Conservation (phyloP, 352 stramenopile species). For the Phytophthora cajani region DNA sequence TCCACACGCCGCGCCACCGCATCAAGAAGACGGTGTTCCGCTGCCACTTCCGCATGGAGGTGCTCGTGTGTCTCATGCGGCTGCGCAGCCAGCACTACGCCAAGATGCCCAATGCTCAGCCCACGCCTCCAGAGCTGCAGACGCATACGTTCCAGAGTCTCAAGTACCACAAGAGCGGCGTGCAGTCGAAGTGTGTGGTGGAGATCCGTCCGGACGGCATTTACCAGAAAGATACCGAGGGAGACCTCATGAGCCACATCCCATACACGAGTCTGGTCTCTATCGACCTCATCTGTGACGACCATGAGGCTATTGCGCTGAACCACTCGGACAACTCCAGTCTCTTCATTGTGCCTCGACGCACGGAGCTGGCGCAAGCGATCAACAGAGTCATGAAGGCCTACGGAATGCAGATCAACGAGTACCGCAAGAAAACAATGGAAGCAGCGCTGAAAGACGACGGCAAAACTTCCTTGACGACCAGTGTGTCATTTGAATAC, state of each 20-base stretch:
- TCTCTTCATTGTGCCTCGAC: conserved; percentile 71
- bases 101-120: conserved; percentile 33
- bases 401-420: conserved; percentile 84
- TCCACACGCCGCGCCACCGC: conserved; percentile 76
- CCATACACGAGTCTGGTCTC: conserved; percentile 85
- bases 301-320: conserved; percentile 70
- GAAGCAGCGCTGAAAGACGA: conserved; percentile 63
- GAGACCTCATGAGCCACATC: conserved; percentile 82
- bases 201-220: conserved; percentile 78
- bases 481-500: conserved; percentile 72
- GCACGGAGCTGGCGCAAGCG: conserved; percentile 71
- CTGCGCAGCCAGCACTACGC: conserved; percentile 71
- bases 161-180: conserved; percentile 65
- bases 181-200: conserved; percentile 73
- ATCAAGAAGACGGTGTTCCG: conserved; percentile 87
- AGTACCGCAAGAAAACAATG: conserved; percentile 86
- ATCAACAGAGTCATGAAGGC: conserved; percentile 78
- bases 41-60: conserved; percentile 84
- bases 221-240: conserved; percentile 78
- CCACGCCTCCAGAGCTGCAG: conserved; percentile 53
- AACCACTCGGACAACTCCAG: conserved; percentile 88
- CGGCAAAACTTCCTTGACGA: conserved; percentile 24
- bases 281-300: conserved; percentile 82
- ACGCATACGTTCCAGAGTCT: conserved; percentile 57
- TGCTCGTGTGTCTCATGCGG: conserved; percentile 82